Conservation (phyloP, 2,329 filamentous ascomycete species). For the Phyllosticta citriasiana region DNA sequence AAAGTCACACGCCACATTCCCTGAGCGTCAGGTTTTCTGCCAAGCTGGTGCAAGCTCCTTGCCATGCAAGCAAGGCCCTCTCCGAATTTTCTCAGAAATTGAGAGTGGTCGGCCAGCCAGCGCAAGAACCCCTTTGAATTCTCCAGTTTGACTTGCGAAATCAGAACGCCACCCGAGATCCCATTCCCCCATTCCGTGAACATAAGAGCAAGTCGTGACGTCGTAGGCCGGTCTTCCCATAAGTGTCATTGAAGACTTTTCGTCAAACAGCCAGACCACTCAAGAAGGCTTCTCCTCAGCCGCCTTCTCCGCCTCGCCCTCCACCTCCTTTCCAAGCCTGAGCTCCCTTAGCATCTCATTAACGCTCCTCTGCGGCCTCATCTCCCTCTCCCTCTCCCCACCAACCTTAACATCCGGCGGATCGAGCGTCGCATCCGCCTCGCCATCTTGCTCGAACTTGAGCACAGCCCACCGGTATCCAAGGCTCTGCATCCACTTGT, state of each 20-base stretch:
- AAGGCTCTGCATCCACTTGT: constrained; percentile 18
- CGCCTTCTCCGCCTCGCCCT: not conserved
- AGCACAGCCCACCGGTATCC: constrained; percentile 21
- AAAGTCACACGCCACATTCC: too few species aligned
- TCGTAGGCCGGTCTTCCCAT: too few species aligned
- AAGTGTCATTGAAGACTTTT: not conserved
- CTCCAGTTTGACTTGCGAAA: too few species aligned
- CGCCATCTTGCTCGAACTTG: constrained; percentile 18
- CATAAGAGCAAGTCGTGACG: too few species aligned
- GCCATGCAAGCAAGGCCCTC: too few species aligned
- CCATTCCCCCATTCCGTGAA: too few species aligned
- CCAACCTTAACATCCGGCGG: constrained; percentile 15
- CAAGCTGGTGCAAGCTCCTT: too few species aligned
- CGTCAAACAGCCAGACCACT: not conserved
- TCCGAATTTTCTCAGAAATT: too few species aligned
- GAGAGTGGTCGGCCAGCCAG: too few species aligned
- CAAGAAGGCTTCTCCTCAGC: not conserved
- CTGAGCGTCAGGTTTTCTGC: too few species aligned
- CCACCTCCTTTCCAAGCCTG: constrained; percentile 10
- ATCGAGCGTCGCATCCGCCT: constrained; percentile 15
- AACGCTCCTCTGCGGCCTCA: constrained; percentile 15
- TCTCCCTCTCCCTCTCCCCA: not conserved
- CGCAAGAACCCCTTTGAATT: too few species aligned
- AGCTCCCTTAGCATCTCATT: constrained; percentile 20
- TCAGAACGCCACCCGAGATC: too few species aligned